Conservation (phyloP, 495 filamentous ascomycete species). For the Aspergillus sparsus region DNA sequence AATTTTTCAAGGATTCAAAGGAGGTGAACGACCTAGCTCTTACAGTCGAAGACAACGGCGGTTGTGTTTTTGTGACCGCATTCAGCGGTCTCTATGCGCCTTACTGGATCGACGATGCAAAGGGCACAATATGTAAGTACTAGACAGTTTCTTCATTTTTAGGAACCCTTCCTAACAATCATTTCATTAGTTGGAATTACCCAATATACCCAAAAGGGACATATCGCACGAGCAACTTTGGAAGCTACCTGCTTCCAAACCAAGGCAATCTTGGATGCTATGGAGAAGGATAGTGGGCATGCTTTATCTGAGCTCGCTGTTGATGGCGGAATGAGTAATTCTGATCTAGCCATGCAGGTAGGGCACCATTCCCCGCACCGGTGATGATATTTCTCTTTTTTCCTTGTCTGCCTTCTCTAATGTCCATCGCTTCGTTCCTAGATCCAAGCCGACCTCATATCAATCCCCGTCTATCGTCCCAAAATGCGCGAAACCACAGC, state of each 20-base stretch:
- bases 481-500: slow-evolving; percentile 92
- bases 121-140: slow-evolving; percentile 78
- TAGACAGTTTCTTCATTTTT: too few relatives aligned
- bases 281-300: slow-evolving; percentile 90
- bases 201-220: slow-evolving; percentile 84
- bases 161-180: slow-evolving; percentile 13
- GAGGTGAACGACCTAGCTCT: slow-evolving; percentile 80
- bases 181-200: slow-evolving; percentile 72
- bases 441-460: slow-evolving; percentile 48
- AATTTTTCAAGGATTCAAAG: slow-evolving; percentile 70
- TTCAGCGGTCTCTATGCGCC: slow-evolving; percentile 95
- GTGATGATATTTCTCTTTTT: background rate
- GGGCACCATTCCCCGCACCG: background rate
- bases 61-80: slow-evolving; percentile 92
- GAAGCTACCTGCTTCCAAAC: slow-evolving; percentile 97
- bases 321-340: slow-evolving; percentile 93
- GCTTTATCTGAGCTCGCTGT: slow-evolving; percentile 77
- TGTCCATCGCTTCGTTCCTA: slow-evolving; percentile 11
- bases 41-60: slow-evolving; percentile 82
- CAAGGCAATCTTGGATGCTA: slow-evolving; percentile 89
- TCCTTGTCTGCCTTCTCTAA: background rate
- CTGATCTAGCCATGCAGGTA: slow-evolving; percentile 87
- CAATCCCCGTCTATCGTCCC: slow-evolving; percentile 48
- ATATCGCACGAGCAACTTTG: slow-evolving; percentile 90
- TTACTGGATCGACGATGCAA: slow-evolving; percentile 97